Conservation (phyloP, 2,329 filamentous ascomycete species). For the Emergomyces africanus region DNA sequence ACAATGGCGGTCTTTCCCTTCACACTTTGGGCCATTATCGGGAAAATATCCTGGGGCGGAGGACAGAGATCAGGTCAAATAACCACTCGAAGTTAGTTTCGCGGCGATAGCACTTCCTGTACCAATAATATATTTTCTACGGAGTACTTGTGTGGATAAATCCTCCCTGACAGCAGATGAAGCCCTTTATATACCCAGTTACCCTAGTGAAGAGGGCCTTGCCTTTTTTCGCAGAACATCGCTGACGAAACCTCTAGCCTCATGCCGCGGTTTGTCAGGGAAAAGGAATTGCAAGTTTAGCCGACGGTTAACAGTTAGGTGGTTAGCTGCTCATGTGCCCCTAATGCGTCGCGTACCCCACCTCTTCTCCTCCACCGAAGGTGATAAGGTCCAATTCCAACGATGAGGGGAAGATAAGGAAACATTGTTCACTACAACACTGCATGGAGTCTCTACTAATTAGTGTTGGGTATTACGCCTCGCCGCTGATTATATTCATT, state of each 20-base stretch:
- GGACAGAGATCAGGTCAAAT: not conserved
- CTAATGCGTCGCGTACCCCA: too few species aligned
- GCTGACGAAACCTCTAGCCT: too few species aligned
- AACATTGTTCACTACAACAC: not conserved
- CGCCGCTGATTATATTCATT: not conserved
- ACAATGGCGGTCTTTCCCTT: constrained; percentile 39
- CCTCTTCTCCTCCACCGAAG: too few species aligned
- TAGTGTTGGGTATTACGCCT: too few species aligned
- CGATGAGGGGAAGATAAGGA: not conserved
- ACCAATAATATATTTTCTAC: not conserved
- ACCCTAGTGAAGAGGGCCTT: too few species aligned
- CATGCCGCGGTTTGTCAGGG: too few species aligned
- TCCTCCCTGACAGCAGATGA: not conserved
- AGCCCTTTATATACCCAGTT: not conserved
- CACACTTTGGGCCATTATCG: constrained; percentile 28
- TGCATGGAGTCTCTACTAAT: too few species aligned
- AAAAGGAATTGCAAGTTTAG: too few species aligned
- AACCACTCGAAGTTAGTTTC: not conserved
- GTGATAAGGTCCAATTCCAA: not conserved
- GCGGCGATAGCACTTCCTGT: not conserved
- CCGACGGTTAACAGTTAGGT: too few species aligned
- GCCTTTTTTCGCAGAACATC: too few species aligned
- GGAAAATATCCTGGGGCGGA: not conserved
- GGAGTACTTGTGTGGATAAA: not conserved
- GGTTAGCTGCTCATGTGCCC: too few species aligned